Conservation (phyloP, 2,329 filamentous ascomycete genomes). For the Cercospora nicotianae region DNA sequence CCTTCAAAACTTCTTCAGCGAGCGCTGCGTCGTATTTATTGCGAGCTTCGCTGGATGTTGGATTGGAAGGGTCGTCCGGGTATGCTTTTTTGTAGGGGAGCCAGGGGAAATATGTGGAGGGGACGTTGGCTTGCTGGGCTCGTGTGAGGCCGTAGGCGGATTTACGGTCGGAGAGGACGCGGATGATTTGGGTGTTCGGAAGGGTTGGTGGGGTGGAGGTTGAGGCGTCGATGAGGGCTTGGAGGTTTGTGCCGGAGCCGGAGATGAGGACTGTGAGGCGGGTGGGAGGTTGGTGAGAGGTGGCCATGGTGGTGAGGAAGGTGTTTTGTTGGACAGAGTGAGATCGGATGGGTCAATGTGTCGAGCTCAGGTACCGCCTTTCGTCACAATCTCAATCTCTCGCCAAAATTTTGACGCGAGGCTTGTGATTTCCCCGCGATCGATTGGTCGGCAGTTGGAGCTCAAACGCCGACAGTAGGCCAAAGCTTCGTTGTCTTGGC, state of each 20-base stretch:
- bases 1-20: conserved; percentile 64
- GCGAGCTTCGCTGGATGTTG: conserved; percentile 52
- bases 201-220: conserved; percentile 43
- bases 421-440: not conserved
- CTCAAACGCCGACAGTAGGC: not conserved
- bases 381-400: not conserved
- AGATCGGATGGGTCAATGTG: not conserved
- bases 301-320: not conserved
- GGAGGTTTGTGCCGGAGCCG: conserved; percentile 74
- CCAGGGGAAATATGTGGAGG: conserved; percentile 79
- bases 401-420: conserved; percentile 14
- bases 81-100: conserved; percentile 72
- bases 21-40: conserved; percentile 73
- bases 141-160: conserved; percentile 64
- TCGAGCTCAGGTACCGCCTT: not conserved
- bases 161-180: conserved; percentile 67
- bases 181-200: conserved; percentile 56
- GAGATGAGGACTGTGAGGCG: conserved; percentile 54
- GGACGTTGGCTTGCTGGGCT: conserved; percentile 62
- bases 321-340: not conserved
- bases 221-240: conserved; percentile 69
- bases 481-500: conserved; percentile 3
- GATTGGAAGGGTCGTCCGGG: conserved; percentile 50
- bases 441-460: not conserved
- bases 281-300: conserved; percentile 15